Evolutionary conservation across 108 stramenopile species (phyloP).

Genomic region (Pinguiococcus pyrenoidosus): DNA sequence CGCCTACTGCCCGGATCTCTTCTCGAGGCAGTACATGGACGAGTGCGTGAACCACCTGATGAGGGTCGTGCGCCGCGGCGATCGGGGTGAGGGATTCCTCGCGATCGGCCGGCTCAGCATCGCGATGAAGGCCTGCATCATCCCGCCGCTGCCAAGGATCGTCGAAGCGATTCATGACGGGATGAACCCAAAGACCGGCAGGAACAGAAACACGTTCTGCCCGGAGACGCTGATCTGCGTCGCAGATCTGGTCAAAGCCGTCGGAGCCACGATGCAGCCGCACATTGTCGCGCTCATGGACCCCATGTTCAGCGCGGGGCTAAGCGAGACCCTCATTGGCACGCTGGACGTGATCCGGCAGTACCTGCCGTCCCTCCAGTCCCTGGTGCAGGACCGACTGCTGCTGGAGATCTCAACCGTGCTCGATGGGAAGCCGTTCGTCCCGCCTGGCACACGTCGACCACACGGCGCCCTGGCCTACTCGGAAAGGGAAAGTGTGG

Average conservation of each 20-base stretch:
- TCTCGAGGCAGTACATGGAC: constrained; percentile 64
- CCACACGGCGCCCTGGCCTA: too few species aligned
- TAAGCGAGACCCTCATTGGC: constrained; percentile 63
- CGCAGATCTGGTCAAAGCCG: constrained; percentile 71
- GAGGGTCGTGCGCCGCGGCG: constrained; percentile 30
- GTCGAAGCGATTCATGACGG: too few species aligned
- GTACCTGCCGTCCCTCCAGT: constrained; percentile 46
- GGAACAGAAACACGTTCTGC: too few species aligned
- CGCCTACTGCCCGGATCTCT: constrained; percentile 53
- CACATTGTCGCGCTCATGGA: constrained; percentile 59
- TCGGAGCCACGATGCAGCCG: constrained; percentile 54
- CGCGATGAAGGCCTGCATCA: too few species aligned
- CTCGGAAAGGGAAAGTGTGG: too few species aligned
- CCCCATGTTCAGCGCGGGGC: constrained; percentile 70
- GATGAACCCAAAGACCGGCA: too few species aligned
- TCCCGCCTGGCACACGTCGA: constrained; percentile 4
- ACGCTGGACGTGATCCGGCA: constrained; percentile 63
- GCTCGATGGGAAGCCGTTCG: constrained; percentile 48
- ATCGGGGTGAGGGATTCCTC: constrained; percentile 59
- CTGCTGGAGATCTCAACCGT: constrained; percentile 65
- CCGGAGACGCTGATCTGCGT: constrained; percentile 64
- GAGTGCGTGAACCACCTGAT: constrained; percentile 59
- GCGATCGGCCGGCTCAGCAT: constrained; percentile 75
- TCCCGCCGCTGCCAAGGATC: too few species aligned
- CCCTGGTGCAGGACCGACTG: constrained; percentile 60